Evolutionary conservation across 768 basidiomycete species (phyloP).

Genomic region (Tulasnella sp.): DNA sequence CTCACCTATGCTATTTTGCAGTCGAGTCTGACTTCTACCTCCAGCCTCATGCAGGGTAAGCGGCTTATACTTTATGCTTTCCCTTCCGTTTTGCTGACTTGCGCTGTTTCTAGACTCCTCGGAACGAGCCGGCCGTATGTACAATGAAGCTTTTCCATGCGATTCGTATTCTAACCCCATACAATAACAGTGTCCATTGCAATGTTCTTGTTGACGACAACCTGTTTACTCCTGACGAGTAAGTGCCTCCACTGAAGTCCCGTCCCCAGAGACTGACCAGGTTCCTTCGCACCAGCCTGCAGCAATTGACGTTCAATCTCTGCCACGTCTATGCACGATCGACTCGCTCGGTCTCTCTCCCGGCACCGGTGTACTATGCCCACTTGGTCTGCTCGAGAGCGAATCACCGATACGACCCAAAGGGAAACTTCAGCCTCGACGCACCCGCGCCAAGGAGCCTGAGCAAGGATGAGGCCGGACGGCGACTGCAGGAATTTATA

Average conservation of each 20-base stretch:
- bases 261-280: not conserved
- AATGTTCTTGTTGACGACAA: constrained; percentile 25
- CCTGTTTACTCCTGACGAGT: constrained; percentile 31
- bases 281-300: constrained; percentile 14
- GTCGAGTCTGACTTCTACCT: constrained; percentile 79
- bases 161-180: not conserved
- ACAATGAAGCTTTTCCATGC: not conserved
- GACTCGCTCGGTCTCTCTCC: constrained; percentile 31
- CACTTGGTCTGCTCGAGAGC: constrained; percentile 30
- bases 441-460: not conserved
- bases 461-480: not conserved
- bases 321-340: constrained; percentile 33
- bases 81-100: not conserved
- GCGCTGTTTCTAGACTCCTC: constrained; percentile 2
- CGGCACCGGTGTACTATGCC: constrained; percentile 30
- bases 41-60: constrained; percentile 67
- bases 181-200: constrained; percentile 16
- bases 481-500: not conserved
- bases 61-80: not conserved
- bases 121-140: constrained; percentile 26
- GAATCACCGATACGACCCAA: constrained; percentile 29
- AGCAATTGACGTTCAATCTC: constrained; percentile 30
- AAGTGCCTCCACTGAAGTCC: constrained; percentile 52
- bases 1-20: constrained; percentile 44
- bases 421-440: not conserved